phyloP scores from a whole-genome alignment of 2,329 filamentous ascomycete genomes.

The Venturiaceae sp. region DNA sequence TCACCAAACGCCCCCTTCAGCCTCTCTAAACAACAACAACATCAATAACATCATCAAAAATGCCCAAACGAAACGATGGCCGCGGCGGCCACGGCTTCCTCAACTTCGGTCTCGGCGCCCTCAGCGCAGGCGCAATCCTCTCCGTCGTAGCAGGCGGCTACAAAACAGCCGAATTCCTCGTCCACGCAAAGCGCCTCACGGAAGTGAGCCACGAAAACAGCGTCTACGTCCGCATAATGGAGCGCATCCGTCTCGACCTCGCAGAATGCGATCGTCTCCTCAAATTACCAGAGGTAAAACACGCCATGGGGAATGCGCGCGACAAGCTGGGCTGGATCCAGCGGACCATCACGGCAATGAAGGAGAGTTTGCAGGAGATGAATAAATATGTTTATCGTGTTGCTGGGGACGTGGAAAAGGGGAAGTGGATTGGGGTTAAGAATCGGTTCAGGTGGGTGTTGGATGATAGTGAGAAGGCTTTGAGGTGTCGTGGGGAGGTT shows the following conservation, averaged over 20 bases:
- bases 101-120: conserved; percentile 15
- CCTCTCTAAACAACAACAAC: neutral
- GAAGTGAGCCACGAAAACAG: conserved; percentile 26
- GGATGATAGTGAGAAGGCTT: conserved; percentile 29
- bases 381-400: conserved; percentile 26
- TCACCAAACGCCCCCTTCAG: neutral
- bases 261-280: conserved; percentile 27
- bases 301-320: conserved; percentile 24
- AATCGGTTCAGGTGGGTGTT: conserved; percentile 27
- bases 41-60: too few relatives aligned
- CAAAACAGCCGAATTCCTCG: conserved; percentile 26
- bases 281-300: conserved; percentile 24
- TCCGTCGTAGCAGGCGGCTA: conserved; percentile 25
- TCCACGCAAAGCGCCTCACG: conserved; percentile 23
- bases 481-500: conserved; percentile 26
- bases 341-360: conserved; percentile 23
- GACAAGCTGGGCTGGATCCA: conserved; percentile 29
- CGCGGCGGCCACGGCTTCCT: neutral
- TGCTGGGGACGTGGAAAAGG: conserved; percentile 21
- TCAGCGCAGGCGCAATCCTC: conserved; percentile 22
- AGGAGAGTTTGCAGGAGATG: conserved; percentile 26
- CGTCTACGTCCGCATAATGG: conserved; percentile 28
- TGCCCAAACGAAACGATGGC: neutral
- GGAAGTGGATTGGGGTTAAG: conserved; percentile 24
- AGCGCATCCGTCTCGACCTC: conserved; percentile 25